Percentiles rank a stretch among this genome's conserved stretches.
Conservation (phyloP, 179 eudicot species). For the Camellia oleifera region DNA sequence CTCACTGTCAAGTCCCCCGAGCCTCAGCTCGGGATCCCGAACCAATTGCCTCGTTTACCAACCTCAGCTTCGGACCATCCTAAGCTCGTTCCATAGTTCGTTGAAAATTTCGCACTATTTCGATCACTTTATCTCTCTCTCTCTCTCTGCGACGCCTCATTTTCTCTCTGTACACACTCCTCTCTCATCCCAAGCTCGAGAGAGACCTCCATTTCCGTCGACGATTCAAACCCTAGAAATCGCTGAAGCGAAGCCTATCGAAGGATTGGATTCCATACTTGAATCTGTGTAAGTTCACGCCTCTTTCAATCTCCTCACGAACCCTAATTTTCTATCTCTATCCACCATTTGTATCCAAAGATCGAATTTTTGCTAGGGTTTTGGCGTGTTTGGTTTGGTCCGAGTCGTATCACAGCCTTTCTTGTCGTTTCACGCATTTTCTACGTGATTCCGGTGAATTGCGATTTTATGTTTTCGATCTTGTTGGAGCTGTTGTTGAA, state of each 20-base stretch:
- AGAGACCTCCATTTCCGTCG: background rate
- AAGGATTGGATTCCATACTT: background rate
- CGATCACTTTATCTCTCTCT: background rate
- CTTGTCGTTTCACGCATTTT: background rate
- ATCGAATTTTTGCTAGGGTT: constrained; percentile 6
- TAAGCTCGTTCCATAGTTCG: constrained; percentile 14
- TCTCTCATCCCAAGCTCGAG: background rate
- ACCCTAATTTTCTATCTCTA: constrained; percentile 11
- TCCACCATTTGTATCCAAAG: background rate
- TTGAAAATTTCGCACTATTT: constrained; percentile 18
- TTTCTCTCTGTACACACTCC: background rate
- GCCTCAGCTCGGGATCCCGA: constrained; percentile 1
- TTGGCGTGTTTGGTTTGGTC: background rate
- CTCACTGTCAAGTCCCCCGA: background rate
- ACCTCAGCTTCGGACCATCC: constrained; percentile 10
- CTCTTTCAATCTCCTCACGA: background rate
- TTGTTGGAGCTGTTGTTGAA: background rate
- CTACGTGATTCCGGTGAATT: background rate
- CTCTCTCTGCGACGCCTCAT: background rate
- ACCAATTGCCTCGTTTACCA: background rate
- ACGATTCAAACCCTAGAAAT: constrained; percentile 12
- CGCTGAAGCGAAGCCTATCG: background rate
- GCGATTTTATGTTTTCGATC: background rate
- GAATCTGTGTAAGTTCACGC: constrained; percentile 7
- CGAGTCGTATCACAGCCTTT: background rate